Evolutionary conservation across 2,329 filamentous ascomycete genomes (phyloP).

Genomic region (Claviceps arundinis): DNA sequence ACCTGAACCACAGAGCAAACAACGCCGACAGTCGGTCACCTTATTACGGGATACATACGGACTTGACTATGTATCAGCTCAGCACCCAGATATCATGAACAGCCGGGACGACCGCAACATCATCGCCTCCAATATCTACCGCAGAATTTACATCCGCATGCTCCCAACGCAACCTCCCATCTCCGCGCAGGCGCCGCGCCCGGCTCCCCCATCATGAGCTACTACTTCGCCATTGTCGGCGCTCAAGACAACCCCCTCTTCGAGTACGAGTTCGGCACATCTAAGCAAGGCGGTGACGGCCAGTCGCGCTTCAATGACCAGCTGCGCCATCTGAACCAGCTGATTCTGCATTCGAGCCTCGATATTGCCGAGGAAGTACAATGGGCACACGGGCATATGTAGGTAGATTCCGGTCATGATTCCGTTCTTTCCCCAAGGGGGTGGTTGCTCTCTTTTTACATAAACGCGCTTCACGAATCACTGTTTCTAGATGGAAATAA

Average conservation of each 20-base stretch:
- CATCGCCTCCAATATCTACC: neutral
- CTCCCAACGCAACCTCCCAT: neutral
- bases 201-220: constrained; percentile 56
- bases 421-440: neutral
- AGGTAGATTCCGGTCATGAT: constrained; percentile 14
- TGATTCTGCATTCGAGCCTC: constrained; percentile 85
- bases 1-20: no score
- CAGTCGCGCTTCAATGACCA: constrained; percentile 78
- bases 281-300: constrained; percentile 89
- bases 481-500: no score
- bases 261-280: constrained; percentile 93
- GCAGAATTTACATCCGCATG: neutral
- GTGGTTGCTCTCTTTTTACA: no score
- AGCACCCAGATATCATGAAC: neutral
- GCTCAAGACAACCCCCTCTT: constrained; percentile 93
- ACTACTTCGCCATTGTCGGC: constrained; percentile 95
- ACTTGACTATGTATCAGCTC: no score
- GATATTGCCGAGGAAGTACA: constrained; percentile 95
- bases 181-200: constrained; percentile 1
- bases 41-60: no score
- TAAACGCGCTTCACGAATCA: no score
- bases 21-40: no score
- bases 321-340: constrained; percentile 89
- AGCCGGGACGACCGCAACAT: neutral
- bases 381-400: constrained; percentile 82